phyloP scores from a whole-genome alignment of 1,284 basidiomycete genomes.

The Sporisorium scitamineum region DNA sequence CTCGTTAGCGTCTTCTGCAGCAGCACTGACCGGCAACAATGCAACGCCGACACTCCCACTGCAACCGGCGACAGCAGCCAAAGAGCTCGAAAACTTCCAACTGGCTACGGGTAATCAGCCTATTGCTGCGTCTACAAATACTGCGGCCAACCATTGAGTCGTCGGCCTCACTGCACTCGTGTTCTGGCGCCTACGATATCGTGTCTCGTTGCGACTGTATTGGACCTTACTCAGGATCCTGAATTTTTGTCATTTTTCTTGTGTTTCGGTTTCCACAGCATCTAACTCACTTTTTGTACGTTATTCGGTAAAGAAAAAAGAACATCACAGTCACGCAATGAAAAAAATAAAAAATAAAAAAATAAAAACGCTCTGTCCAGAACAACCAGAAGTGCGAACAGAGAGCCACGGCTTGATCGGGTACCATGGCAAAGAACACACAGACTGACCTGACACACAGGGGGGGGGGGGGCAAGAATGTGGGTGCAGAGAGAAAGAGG shows the following conservation, averaged over 20 bases:
- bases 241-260: neutral
- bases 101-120: constrained; percentile 51
- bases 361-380: no score
- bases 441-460: neutral
- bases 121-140: constrained; percentile 40
- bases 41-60: constrained; percentile 45
- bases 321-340: neutral
- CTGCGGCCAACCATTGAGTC: constrained; percentile 35
- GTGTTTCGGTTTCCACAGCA: neutral
- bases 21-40: neutral
- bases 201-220: no score
- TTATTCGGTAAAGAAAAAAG: neutral
- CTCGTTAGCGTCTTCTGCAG: neutral
- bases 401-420: no score
- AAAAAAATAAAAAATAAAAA: neutral
- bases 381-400: no score
- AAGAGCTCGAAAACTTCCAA: constrained; percentile 52
- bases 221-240: no score
- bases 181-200: no score
- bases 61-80: constrained; percentile 41
- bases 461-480: neutral
- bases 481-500: constrained; percentile 2
- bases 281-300: no score
- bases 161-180: neutral
- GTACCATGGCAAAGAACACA: no score